Evolutionary conservation across 129 eudicot species (phyloP), one percentile per base, ranked within the genome.

Genomic region (Escallonia herrerae): DNA sequence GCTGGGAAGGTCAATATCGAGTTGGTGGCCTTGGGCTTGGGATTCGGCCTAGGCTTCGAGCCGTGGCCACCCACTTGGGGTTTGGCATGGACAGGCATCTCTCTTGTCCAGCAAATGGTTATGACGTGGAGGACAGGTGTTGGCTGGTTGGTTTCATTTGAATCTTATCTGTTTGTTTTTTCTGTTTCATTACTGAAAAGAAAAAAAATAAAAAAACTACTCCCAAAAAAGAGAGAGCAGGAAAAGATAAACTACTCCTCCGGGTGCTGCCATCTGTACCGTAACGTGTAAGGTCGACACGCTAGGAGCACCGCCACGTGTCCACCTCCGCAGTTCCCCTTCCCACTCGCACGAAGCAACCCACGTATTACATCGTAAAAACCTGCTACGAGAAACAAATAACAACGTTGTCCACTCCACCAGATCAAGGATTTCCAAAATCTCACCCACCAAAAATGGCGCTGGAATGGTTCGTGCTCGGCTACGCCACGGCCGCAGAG

Each of bases 401-500:
- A 51, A 12, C 47, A 58, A 11, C 50, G n/a, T 13, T 15, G 33
- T 2, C 50, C 33, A 63, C 38, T n/a, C n/a, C 46, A 63, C 38
- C 68, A 63, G 78, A 80, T 72, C 79, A 76, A 76, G 74, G 80
- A 70, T 67, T 67, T 65, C 45, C 3, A 39, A 41, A 13, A 22
- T 22, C 40, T 39, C 45, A 6, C 52, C 44, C 15, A 46, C 6
- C 40, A 66, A 14, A 75, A 74, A 89, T 89, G 96, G 96, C 96
- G 53, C 49, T 89, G 58, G 88, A 89, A 47, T 89, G 96, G 96
- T 87, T 89, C 6, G 82, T 86, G 0, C 80, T 89, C 37, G 82
- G 90, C 15, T 89, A 86, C 86, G 97, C 84, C 37, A 95, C 95
- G 7, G 95, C 70, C 0, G 95, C 95, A 14, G 95, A 89, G 53